Percentiles rank a stretch among this genome's conserved stretches.
phyloP scores from a whole-genome alignment of 805 yeast genomes.

The Teunomyces cretensis region DNA sequence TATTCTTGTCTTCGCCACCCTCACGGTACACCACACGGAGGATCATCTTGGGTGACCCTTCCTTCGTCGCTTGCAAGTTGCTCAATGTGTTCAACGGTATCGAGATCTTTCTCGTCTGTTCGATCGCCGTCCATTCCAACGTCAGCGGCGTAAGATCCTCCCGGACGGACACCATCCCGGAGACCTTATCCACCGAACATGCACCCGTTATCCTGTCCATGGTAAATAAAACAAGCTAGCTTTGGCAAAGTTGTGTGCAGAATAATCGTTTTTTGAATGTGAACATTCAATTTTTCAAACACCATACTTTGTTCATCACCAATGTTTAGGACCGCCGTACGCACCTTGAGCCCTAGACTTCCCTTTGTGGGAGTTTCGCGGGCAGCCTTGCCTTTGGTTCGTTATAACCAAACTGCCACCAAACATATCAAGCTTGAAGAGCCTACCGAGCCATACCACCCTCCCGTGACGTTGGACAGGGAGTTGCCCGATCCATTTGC shows the following conservation, averaged over 20 bases:
- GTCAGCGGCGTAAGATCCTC: conserved; percentile 43
- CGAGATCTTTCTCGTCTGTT: conserved; percentile 31
- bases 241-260: not conserved
- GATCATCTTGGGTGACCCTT: conserved; percentile 64
- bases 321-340: not conserved
- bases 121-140: conserved; percentile 45
- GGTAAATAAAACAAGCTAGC: not conserved
- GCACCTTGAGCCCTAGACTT: not conserved
- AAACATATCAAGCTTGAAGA: not conserved
- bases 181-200: conserved; percentile 39
- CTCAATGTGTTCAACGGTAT: conserved; percentile 35
- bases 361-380: not conserved
- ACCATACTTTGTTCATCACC: not conserved
- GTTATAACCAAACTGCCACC: not conserved
- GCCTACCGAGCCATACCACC: conserved; percentile 11
- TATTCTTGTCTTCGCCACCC: conserved; percentile 27
- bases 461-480: conserved; percentile 59
- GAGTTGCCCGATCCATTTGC: conserved; percentile 80
- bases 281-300: not conserved
- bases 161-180: conserved; percentile 40
- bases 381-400: not conserved
- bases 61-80: conserved; percentile 70
- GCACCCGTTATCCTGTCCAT: conserved; percentile 38
- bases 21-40: conserved; percentile 54
- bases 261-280: not conserved